Evolutionary conservation across 2,329 filamentous ascomycete genomes (phyloP).

Genomic region (Chlorencoelia australis): DNA sequence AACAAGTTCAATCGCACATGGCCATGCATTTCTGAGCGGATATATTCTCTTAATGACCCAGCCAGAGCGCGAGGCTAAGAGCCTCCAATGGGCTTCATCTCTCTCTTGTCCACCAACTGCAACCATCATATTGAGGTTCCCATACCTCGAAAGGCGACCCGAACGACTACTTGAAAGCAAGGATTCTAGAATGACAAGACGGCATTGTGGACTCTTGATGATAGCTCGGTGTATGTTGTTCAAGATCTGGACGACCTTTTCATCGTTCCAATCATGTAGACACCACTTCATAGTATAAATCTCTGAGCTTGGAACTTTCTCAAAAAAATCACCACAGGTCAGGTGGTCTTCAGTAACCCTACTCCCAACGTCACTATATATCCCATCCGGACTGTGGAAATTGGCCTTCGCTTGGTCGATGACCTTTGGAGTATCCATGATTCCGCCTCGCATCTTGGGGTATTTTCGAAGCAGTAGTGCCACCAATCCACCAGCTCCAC

Average conservation of each 20-base stretch:
- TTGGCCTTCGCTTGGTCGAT: slow-evolving; percentile 24
- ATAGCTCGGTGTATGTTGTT: slow-evolving; percentile 25
- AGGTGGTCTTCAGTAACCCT: slow-evolving; percentile 24
- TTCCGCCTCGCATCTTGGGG: slow-evolving; percentile 25
- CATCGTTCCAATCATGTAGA: slow-evolving; percentile 26
- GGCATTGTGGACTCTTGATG: slow-evolving; percentile 12
- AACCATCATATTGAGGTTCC: slow-evolving; percentile 34
- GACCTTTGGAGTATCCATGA: slow-evolving; percentile 29
- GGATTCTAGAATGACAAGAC: slow-evolving; percentile 31
- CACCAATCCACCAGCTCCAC: slow-evolving; percentile 31
- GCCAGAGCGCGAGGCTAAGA: slow-evolving; percentile 1
- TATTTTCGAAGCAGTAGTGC: slow-evolving; percentile 26
- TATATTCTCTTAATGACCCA: slow-evolving; percentile 7
- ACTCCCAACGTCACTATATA: slow-evolving; percentile 27
- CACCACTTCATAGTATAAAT: slow-evolving; percentile 23
- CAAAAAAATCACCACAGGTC: slow-evolving; percentile 31
- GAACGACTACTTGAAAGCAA: slow-evolving; percentile 26
- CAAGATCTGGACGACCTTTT: slow-evolving; percentile 7
- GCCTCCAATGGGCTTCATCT: slow-evolving; percentile 4
- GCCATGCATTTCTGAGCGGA: slow-evolving; percentile 7
- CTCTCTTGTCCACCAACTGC: slow-evolving; percentile 6
- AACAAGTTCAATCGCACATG: slow-evolving; percentile 7
- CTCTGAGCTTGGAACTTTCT: slow-evolving; percentile 25
- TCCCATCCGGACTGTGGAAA: slow-evolving; percentile 24
- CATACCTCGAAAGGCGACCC: slow-evolving; percentile 28